A percentile compares a stretch with the other conserved stretches of the same genome.
phyloP scores from a whole-genome alignment of 345 rosid genomes.

The Eucalyptus regnans region DNA sequence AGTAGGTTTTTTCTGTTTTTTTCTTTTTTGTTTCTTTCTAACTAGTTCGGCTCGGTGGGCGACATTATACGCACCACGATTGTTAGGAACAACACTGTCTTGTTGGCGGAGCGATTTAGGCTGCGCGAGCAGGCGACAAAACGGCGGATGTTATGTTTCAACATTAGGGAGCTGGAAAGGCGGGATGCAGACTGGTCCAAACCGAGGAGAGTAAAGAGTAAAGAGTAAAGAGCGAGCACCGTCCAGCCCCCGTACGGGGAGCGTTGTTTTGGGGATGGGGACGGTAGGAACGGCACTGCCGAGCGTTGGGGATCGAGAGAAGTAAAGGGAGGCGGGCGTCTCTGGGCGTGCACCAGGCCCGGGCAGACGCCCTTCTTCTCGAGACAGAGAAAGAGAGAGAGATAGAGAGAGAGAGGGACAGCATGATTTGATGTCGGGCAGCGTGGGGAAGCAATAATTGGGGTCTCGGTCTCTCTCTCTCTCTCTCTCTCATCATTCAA shows the following conservation, averaged over 20 bases:
- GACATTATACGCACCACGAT: neutral
- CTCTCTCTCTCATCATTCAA: neutral
- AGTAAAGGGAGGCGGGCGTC: neutral
- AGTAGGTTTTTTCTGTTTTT: too few relatives aligned
- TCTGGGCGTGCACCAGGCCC: neutral
- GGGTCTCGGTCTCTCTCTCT: neutral
- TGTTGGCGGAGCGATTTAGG: neutral
- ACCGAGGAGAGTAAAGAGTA: neutral
- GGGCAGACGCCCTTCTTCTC: neutral
- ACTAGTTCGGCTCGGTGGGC: neutral
- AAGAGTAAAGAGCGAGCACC: neutral
- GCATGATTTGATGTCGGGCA: slow-evolving; percentile 24
- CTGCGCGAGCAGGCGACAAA: neutral
- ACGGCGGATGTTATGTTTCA: neutral
- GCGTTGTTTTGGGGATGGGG: neutral
- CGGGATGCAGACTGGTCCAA: neutral
- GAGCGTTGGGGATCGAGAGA: neutral
- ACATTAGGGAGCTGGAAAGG: neutral
- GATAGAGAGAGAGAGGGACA: neutral
- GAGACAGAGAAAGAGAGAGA: neutral
- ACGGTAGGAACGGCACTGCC: neutral
- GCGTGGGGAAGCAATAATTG: slow-evolving; percentile 36
- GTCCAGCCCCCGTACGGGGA: neutral
- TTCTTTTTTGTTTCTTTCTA: neutral
- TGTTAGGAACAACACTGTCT: neutral